Base-by-base conservation (phyloP, 2,329 filamentous ascomycete species). In the Aspergillus costaricaensis region DNA sequence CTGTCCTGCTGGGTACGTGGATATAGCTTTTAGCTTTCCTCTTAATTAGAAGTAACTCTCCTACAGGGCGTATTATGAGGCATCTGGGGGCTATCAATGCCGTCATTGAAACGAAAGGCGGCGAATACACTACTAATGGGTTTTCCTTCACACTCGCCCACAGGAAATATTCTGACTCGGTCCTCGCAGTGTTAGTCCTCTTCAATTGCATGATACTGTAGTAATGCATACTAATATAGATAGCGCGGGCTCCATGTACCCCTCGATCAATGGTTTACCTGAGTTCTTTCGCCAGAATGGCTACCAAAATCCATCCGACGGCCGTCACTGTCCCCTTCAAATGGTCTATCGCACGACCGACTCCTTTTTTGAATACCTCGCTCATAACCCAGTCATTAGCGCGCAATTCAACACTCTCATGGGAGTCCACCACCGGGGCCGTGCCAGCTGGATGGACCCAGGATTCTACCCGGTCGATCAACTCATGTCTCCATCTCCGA, bases 31-130 rank as follows among this genome's bases (percentile, higher is more conserved):
- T 17, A 6, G 25, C 12, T 9, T 10, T 5, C 48, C 2, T 8
- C 7, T 9, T 15, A 9, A 19, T 17, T 12, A 23, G 6, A 4
- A 6, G 25, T 7, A 43, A 12, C 32, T 14, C 8, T 12, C 14
- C 44, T 32, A 25, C 9, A 64, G 70, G 65, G 50, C 74, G 75
- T 4, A 59, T 77, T 25, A 62, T 77, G 51, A 72, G 74, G 54
- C 76, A 77, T 25, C 64, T 78, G 0, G 65, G 55, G 17, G 67
- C 75, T 3, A 75, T 77, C 66, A 71, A 72, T 14, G 70, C 73
- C 19, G 63, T 78, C 44, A 57, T 62, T 4, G 75, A 77, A 56
- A 70, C 68, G 2, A 72, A 70, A 1, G 59, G 59, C 2, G 69
- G 76, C 58, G 66, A 71, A 41, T 78, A 78, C 53, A 64, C 67